Evolutionary conservation across 257 asterid genomes (phyloP), one percentile per base, ranked within the genome.

Genomic region (Jacaranda mimosifolia): DNA sequence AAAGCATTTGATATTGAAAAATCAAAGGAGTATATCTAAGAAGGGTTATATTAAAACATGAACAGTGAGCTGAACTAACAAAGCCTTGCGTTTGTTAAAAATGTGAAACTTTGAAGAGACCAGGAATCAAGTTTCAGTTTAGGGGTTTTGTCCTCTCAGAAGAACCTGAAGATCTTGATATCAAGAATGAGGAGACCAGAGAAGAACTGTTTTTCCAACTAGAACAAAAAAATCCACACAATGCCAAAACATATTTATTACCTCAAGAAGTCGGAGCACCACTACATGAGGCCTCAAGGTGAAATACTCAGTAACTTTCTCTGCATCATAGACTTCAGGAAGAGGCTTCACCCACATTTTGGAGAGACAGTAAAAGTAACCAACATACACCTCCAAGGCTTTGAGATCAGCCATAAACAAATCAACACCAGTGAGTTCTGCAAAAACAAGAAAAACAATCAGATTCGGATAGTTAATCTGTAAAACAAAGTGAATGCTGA

Each of bases 311-410:
- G 88, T 82, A 70, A 93, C 91, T 83, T 79, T 81, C 71, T 93
- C 83, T 5, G 92, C 91, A 78, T 95, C 94, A 77, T 93, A 95
- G 48, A 79, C 79, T 80, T 95, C 97, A 60, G 99, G 97, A 76
- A 95, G 94, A 70, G 99, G 97, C 87, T 87, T 91, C 48, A 96
- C 86, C 96, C 96, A 93, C 93, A 87, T 89, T 89, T 87, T 85
- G 45, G 92, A 81, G 70, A 86, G 85, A 85, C 78, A 81, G 85
- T 93, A 91, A 78, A 85, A 73, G 82, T 95, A 95, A 71, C 85
- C 84, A 77, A 76, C 76, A 80, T 95, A 91, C 73, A 89, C 92
- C 87, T 93, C 96, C 84, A 91, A 74, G 70, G 97, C 98, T 73
- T 84, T 86, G 76, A 93, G 76, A 88, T 95, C 99, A 81, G 99